Conservation (phyloP, 306 rosid genomes). For the Prunus padus region DNA sequence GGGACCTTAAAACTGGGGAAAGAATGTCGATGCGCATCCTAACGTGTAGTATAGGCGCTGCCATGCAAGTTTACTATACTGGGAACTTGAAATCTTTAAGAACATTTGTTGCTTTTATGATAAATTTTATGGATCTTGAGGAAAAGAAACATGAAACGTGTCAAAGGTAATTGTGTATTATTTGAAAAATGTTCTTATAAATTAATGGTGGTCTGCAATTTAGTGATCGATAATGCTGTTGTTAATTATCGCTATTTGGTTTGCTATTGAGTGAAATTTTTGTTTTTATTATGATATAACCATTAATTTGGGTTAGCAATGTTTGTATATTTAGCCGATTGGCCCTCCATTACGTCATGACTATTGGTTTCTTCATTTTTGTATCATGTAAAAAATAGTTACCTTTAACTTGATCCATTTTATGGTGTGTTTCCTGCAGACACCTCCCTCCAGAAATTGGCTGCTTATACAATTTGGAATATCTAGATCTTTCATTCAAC, state of each 20-base stretch:
- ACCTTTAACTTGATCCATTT: conserved; percentile 19
- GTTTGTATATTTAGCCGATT: not conserved
- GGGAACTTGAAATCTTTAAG: not conserved
- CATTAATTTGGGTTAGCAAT: not conserved
- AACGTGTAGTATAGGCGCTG: not conserved
- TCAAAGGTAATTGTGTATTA: not conserved
- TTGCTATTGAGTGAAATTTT: not conserved
- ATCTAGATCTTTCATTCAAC: conserved; percentile 91
- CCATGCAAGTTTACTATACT: not conserved
- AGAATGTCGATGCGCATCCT: not conserved
- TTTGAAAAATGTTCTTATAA: not conserved
- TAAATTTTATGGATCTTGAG: not conserved
- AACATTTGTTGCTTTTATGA: not conserved
- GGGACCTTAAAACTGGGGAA: not conserved
- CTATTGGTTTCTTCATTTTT: not conserved
- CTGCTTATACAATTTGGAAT: conserved; percentile 77
- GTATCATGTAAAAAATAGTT: not conserved
- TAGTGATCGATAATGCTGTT: not conserved
- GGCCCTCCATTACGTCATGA: not conserved
- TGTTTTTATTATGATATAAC: not conserved
- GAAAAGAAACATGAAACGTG: not conserved
- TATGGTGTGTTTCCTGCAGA: conserved; percentile 41
- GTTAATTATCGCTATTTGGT: not conserved
- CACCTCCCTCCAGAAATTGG: conserved; percentile 96
- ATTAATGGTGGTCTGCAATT: not conserved